Conservation (phyloP, 23 red algal genomes). For the Gracilaria domingensis region DNA sequence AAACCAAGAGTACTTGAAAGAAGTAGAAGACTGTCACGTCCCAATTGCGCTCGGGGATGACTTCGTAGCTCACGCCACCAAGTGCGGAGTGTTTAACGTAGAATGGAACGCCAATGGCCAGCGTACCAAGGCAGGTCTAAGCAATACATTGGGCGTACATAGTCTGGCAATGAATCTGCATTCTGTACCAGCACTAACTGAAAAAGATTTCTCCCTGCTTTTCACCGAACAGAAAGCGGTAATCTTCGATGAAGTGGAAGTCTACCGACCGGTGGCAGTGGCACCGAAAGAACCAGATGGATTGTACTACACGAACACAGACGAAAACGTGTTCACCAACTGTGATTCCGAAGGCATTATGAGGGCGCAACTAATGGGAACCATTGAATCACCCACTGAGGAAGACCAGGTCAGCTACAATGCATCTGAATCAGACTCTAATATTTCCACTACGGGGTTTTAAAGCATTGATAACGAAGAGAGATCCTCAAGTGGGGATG, state of each 20-base stretch:
- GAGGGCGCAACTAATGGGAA: no score
- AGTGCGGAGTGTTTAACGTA: conserved; percentile 1
- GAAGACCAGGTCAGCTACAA: no score
- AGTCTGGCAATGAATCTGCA: conserved; percentile 24
- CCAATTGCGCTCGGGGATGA: conserved; percentile 33
- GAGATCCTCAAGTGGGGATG: no score
- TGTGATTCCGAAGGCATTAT: no score
- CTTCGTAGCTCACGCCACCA: not conserved
- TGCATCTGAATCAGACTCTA: no score
- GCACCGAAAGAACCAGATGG: conserved; percentile 28
- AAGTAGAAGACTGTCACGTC: not conserved
- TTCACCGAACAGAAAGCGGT: not conserved
- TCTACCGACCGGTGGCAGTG: not conserved
- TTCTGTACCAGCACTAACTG: conserved; percentile 29
- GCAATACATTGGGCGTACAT: no score
- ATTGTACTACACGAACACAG: conserved; percentile 12
- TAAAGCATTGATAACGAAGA: no score
- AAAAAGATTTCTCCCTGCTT: not conserved
- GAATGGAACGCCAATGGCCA: not conserved
- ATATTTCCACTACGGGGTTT: no score
- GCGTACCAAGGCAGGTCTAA: not conserved
- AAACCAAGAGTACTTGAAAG: not conserved
- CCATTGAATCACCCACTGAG: no score
- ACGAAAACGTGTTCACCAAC: no score
- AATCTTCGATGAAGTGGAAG: not conserved